Base-by-base conservation (phyloP, 495 filamentous ascomycete species). In the Penicillium psychrofluorescens region DNA sequence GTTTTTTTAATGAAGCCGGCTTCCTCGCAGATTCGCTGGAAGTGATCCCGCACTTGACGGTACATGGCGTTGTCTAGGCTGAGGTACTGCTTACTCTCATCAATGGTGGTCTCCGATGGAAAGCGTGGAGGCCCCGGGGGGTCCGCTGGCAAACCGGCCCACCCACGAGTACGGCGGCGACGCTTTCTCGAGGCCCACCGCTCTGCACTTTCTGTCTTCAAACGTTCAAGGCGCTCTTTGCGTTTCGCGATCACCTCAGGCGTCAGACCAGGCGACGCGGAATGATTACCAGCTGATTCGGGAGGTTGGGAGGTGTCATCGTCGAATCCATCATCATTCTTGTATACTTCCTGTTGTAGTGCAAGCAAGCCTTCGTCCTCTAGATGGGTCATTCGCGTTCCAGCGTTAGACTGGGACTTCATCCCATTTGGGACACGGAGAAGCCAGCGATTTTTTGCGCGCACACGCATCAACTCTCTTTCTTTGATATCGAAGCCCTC, bases 101-200 rank as follows among this genome's bases (percentile, higher is more conserved):
- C 81, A 43, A 92, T 76, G 1, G 87, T 89, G 8, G 82, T 88
- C 55, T 91, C 87, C 6, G 85, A 89, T 0, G 84, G 84, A 56
- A 85, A 90, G 36, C 87, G 79, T 33, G 86, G 86, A 11, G 84
- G 84, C 12, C 76, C 78, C 5, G 82, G 81, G 14, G 82, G 82
- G 63, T 90, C 86, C 35, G 86, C 75, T 11, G 85, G 83, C 28
- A 90, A 54, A 7, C 84, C 83, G 32, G 80, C 83, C 76, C 78
- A 88, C 8, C 76, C 78, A 45, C 78, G 75, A 40, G 80, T 90
- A 27, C 83, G 78, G 13, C 85, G 78, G 11, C 86, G 76, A 33
- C 87, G 81, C 55, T 88, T 90, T 38, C 81, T 68, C 6, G 76
- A 69, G 9, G 69, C 67, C 74, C 81, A 82, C 35, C 74, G 71